Evolutionary conservation across 148 eudicot species (phyloP).

Genomic region (Nepenthes mirabilis): DNA sequence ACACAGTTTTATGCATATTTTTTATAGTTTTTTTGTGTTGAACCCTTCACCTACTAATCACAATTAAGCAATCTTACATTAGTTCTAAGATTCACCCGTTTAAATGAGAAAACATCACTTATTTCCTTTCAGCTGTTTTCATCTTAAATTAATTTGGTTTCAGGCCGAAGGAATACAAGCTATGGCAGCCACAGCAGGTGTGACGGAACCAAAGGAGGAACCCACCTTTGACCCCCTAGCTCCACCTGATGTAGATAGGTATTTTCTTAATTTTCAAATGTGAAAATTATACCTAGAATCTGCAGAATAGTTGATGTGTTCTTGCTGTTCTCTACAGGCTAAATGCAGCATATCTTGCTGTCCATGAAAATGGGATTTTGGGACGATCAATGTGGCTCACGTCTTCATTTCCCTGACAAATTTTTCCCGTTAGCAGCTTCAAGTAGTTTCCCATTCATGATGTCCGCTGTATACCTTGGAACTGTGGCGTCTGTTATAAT

Average conservation of each 20-base stretch:
- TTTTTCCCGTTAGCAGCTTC: constrained; percentile 7
- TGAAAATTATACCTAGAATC: no score
- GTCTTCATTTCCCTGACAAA: constrained; percentile 44
- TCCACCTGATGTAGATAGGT: constrained; percentile 91
- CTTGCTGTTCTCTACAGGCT: constrained; percentile 25
- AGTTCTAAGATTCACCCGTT: no score
- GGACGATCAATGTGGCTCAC: constrained; percentile 87
- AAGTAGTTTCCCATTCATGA: neutral
- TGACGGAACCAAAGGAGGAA: constrained; percentile 71
- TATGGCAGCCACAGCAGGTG: constrained; percentile 30
- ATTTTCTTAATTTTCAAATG: constrained; percentile 10
- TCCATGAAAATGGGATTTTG: constrained; percentile 76
- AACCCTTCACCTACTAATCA: no score
- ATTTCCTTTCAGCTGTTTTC: no score
- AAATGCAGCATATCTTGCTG: constrained; percentile 71
- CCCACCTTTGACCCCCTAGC: constrained; percentile 58
- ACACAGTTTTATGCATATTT: no score
- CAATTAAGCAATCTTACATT: no score
- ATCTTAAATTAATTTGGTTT: neutral
- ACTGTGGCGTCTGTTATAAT: no score
- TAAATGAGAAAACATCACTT: no score
- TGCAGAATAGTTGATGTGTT: no score
- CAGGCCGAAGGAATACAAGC: constrained; percentile 76
- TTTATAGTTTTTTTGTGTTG: no score
- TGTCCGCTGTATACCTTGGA: neutral